Evolutionary conservation across 768 basidiomycete species (phyloP).

Genomic region (Serendipita sp.): DNA sequence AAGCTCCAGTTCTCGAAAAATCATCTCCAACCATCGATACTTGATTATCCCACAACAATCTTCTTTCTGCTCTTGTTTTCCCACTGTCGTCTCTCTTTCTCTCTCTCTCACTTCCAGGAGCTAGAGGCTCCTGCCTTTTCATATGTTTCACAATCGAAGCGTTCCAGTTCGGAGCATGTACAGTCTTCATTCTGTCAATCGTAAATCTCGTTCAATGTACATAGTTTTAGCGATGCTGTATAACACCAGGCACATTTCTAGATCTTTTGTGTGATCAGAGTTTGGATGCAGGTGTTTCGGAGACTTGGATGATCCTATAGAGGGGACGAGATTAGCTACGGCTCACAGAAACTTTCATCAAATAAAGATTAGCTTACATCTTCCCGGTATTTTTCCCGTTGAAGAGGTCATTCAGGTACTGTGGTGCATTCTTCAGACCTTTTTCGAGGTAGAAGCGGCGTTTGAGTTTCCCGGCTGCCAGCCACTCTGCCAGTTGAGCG

Average conservation of each 20-base stretch:
- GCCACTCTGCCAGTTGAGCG: conserved; percentile 37
- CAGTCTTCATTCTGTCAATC: not conserved
- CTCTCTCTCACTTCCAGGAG: not conserved
- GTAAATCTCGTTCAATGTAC: not conserved
- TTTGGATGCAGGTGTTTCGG: not conserved
- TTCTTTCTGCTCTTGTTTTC: not conserved
- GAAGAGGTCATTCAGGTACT: conserved; percentile 55
- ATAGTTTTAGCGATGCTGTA: too few species aligned
- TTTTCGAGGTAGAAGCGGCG: conserved; percentile 66
- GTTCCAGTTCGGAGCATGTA: not conserved
- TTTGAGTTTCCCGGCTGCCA: conserved; percentile 57
- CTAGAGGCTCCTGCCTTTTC: not conserved
- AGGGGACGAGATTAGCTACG: conserved; percentile 2
- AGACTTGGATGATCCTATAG: conserved; percentile 6
- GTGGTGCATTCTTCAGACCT: conserved; percentile 58
- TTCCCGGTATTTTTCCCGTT: conserved; percentile 69
- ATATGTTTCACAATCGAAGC: not conserved
- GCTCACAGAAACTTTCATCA: conserved; percentile 10
- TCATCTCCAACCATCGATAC: too few species aligned
- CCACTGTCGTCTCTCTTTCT: not conserved
- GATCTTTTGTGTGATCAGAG: conserved; percentile 1
- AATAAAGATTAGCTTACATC: conserved; percentile 25
- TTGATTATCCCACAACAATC: too few species aligned
- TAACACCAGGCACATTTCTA: not conserved
- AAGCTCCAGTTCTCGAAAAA: too few species aligned